phyloP scores from a whole-genome alignment of 768 basidiomycete species.

The Mycena olivaceomarginata region DNA sequence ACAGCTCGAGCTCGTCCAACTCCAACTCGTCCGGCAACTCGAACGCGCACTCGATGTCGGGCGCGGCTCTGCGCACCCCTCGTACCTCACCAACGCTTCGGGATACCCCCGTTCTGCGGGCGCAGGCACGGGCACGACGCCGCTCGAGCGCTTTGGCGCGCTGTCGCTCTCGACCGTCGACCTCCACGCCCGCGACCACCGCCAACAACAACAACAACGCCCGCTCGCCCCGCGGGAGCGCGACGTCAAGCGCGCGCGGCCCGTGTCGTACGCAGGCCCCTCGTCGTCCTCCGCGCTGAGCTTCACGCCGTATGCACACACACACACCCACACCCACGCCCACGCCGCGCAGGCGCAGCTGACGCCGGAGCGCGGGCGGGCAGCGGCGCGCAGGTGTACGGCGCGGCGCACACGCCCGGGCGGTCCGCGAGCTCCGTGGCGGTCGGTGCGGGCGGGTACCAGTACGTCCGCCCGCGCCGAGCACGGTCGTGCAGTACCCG shows the following conservation, averaged over 20 bases:
- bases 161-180: conserved; percentile 16
- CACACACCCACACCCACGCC: too few species aligned
- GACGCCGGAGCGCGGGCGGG: background rate
- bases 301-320: background rate
- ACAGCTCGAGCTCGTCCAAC: too few species aligned
- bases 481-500: conserved; percentile 43
- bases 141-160: conserved; percentile 42
- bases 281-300: background rate
- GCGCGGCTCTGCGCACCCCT: background rate
- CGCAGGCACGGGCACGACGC: background rate
- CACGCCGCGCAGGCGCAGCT: background rate
- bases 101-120: background rate
- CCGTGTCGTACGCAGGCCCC: conserved; percentile 37
- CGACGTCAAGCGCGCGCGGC: background rate
- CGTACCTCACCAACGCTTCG: background rate
- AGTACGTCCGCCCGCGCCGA: conserved; percentile 43
- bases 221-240: background rate
- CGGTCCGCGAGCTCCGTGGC: background rate
- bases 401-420: background rate
- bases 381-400: too few species aligned
- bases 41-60: too few species aligned
- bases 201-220: background rate
- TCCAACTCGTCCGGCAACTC: too few species aligned
- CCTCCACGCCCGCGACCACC: background rate
- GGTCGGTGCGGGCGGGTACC: background rate